Conservation (phyloP, 2,329 filamentous ascomycete genomes). For the Juglanconis oblonga region DNA sequence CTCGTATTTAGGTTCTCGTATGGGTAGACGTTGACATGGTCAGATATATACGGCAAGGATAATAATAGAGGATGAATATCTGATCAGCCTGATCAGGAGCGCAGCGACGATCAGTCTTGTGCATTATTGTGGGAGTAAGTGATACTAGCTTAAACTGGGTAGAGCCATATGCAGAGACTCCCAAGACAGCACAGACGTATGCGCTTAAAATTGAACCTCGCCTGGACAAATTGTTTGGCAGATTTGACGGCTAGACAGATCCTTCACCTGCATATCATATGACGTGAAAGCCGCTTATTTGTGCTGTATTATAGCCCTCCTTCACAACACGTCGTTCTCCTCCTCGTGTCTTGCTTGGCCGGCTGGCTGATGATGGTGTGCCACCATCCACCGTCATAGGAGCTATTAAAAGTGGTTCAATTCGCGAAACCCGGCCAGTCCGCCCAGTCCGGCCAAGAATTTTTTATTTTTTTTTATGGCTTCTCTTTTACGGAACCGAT, state of each 20-base stretch:
- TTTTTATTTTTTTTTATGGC: neutral
- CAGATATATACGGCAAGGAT: too few species aligned
- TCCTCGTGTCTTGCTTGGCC: neutral
- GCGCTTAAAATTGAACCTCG: too few species aligned
- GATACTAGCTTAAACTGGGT: too few species aligned
- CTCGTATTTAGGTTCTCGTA: too few species aligned
- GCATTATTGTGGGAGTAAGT: too few species aligned
- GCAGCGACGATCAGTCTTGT: too few species aligned
- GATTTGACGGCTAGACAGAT: neutral
- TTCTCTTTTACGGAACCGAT: neutral
- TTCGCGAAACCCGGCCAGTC: neutral
- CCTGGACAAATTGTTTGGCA: neutral
- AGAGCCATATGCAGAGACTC: too few species aligned
- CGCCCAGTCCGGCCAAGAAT: too few species aligned
- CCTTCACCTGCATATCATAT: neutral
- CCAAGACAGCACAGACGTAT: too few species aligned
- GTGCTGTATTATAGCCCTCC: neutral
- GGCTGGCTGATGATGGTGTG: neutral
- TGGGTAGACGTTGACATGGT: too few species aligned
- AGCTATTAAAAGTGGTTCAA: neutral
- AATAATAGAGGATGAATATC: too few species aligned
- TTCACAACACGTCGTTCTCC: neutral
- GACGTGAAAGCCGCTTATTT: neutral
- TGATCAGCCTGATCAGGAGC: too few species aligned
- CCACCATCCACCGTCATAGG: neutral